A percentile compares a stretch with the other conserved stretches of the same genome.
phyloP scores from a whole-genome alignment of 2,329 filamentous ascomycete genomes.

The Colletotrichum siamense region DNA sequence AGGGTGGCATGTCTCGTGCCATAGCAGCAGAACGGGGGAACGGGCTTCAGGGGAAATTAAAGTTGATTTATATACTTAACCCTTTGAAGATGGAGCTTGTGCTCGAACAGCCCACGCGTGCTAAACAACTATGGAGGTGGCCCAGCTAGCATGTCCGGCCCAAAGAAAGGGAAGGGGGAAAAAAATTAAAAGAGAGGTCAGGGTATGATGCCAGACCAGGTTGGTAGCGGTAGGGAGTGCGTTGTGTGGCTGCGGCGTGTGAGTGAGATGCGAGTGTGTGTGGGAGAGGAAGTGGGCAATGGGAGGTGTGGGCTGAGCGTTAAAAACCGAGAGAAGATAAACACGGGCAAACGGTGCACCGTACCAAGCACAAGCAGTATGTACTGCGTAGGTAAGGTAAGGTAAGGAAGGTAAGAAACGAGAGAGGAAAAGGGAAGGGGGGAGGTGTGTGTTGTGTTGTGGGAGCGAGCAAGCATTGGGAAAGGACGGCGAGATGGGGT shows the following conservation, averaged over 20 bases:
- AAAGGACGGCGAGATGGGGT: neutral
- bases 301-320: neutral
- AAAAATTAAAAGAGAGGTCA: slow-evolving; percentile 1
- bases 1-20: slow-evolving; percentile 48
- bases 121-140: neutral
- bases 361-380: neutral
- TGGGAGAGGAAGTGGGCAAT: neutral
- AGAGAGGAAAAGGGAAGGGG: slow-evolving; percentile 1
- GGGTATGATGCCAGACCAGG: slow-evolving; percentile 12
- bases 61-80: slow-evolving; percentile 44
- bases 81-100: slow-evolving; percentile 27
- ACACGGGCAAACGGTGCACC: neutral
- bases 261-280: neutral
- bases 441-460: neutral
- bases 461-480: neutral
- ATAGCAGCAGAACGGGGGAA: slow-evolving; percentile 40
- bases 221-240: neutral
- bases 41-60: slow-evolving; percentile 34
- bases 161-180: neutral
- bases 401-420: neutral
- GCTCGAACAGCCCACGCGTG: slow-evolving; percentile 14
- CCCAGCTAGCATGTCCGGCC: slow-evolving; percentile 4
- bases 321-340: neutral
- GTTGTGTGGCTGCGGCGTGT: slow-evolving; percentile 1
- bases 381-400: neutral